phyloP scores from a whole-genome alignment of 768 basidiomycete species.

The Mycena vulgaris region DNA sequence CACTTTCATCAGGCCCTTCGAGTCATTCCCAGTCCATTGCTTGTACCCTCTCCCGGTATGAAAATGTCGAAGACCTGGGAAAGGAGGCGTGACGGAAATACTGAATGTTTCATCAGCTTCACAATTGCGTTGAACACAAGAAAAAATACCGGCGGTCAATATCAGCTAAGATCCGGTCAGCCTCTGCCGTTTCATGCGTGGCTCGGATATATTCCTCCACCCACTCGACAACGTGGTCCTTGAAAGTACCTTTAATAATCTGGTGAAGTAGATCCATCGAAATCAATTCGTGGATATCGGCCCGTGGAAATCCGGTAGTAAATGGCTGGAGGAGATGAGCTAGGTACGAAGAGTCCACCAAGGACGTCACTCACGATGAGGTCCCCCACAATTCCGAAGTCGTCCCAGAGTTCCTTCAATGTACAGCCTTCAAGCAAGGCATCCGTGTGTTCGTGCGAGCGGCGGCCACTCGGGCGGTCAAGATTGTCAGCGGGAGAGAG shows the following conservation, averaged over 20 bases:
- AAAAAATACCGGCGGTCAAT: slow-evolving; percentile 48
- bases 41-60: slow-evolving; percentile 37
- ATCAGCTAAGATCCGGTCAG: slow-evolving; percentile 43
- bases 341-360: slow-evolving; percentile 50
- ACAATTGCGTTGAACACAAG: neutral
- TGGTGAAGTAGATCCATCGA: no score
- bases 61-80: slow-evolving; percentile 33
- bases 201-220: slow-evolving; percentile 42
- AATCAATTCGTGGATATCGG: no score
- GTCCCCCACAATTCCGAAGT: slow-evolving; percentile 43
- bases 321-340: slow-evolving; percentile 43
- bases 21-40: slow-evolving; percentile 44
- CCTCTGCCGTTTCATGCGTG: slow-evolving; percentile 24
- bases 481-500: neutral
- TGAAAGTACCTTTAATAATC: slow-evolving; percentile 53
- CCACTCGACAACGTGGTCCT: slow-evolving; percentile 55
- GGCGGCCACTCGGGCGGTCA: neutral
- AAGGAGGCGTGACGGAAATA: slow-evolving; percentile 38
- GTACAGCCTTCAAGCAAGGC: slow-evolving; percentile 28
- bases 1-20: slow-evolving; percentile 42
- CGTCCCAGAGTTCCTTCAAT: slow-evolving; percentile 44
- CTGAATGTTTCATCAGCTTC: slow-evolving; percentile 12
- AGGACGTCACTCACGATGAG: slow-evolving; percentile 46
- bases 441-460: slow-evolving; percentile 39
- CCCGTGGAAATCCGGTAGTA: no score